Percentiles rank a stretch among this genome's conserved stretches.
Evolutionary conservation across 1,284 basidiomycete genomes (phyloP).

Genomic region (Erythrobasidium hasegawianum): DNA sequence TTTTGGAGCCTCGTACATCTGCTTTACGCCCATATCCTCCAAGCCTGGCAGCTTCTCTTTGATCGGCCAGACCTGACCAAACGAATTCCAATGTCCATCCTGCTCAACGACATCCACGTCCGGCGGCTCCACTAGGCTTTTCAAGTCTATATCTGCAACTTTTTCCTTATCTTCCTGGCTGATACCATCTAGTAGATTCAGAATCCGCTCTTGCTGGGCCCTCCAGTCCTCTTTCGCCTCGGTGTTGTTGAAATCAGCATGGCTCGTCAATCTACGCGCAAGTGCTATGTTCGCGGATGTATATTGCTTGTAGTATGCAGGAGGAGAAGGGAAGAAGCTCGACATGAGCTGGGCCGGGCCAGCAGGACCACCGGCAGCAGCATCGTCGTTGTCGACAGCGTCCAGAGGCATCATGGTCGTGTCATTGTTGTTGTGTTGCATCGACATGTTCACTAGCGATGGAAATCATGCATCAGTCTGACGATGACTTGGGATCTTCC

Average conservation of each 20-base stretch:
- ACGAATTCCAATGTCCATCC: constrained; percentile 46
- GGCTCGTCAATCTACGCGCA: constrained; percentile 37
- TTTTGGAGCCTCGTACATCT: constrained; percentile 38
- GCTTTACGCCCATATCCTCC: constrained; percentile 43
- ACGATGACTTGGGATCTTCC: too few species aligned
- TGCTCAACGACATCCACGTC: constrained; percentile 46
- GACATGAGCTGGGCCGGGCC: constrained; percentile 33
- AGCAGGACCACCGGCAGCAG: not conserved
- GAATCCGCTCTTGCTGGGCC: not conserved
- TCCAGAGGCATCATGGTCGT: too few species aligned
- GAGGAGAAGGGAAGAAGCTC: constrained; percentile 45
- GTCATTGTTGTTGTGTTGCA: too few species aligned
- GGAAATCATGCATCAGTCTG: too few species aligned
- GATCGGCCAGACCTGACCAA: constrained; percentile 47
- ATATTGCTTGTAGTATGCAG: constrained; percentile 45
- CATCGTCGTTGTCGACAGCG: not conserved
- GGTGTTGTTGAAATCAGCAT: not conserved
- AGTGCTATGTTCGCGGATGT: constrained; percentile 43
- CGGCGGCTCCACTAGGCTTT: constrained; percentile 45
- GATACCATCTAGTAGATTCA: constrained; percentile 30
- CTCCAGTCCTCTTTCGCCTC: constrained; percentile 9
- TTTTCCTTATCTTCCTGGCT: constrained; percentile 21
- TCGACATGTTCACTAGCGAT: too few species aligned
- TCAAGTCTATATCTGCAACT: constrained; percentile 37
- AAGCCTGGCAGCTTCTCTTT: constrained; percentile 44